Evolutionary conservation across 2,329 filamentous ascomycete species (phyloP).

Genomic region (Dactylellina parvicollis): DNA sequence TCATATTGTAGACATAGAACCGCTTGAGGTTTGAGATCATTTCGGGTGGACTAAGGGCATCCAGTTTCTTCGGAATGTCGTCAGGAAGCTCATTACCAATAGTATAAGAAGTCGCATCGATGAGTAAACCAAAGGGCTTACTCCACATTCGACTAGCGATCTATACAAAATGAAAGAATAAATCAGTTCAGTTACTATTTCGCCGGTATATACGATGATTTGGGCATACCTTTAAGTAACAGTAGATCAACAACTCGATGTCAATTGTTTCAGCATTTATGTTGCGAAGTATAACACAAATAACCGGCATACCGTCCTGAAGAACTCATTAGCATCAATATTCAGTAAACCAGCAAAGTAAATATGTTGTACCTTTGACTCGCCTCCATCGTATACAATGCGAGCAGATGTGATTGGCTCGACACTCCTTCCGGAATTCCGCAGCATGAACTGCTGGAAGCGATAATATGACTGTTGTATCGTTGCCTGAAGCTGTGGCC

Average conservation of each 20-base stretch:
- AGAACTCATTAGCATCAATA: constrained; percentile 57
- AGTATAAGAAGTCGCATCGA: constrained; percentile 76
- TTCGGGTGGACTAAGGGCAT: constrained; percentile 71
- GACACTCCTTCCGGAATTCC: constrained; percentile 72
- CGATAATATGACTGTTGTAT: constrained; percentile 72
- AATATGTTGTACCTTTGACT: constrained; percentile 67
- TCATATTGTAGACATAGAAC: constrained; percentile 78
- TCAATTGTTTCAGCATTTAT: constrained; percentile 74
- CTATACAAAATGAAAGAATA: constrained; percentile 61
- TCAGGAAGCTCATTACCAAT: constrained; percentile 74
- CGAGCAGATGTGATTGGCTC: constrained; percentile 73
- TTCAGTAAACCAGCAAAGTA: constrained; percentile 59
- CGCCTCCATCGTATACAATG: constrained; percentile 75
- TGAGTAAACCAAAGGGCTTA: constrained; percentile 73
- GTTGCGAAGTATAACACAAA: constrained; percentile 74
- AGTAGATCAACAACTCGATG: constrained; percentile 73
- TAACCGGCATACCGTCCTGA: constrained; percentile 73
- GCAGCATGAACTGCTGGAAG: constrained; percentile 78
- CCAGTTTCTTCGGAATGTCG: constrained; percentile 71
- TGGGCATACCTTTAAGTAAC: constrained; percentile 71
- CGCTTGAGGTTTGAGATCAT: constrained; percentile 69
- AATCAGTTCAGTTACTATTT: too few relatives aligned
- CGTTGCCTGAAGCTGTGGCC: constrained; percentile 73
- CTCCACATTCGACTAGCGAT: constrained; percentile 77
- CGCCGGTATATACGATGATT: background rate